These are phyloP conservation scores for Lotmaria passim DNA, from an alignment of 208 protist genomes.

Conservation along the genomic window DNA sequence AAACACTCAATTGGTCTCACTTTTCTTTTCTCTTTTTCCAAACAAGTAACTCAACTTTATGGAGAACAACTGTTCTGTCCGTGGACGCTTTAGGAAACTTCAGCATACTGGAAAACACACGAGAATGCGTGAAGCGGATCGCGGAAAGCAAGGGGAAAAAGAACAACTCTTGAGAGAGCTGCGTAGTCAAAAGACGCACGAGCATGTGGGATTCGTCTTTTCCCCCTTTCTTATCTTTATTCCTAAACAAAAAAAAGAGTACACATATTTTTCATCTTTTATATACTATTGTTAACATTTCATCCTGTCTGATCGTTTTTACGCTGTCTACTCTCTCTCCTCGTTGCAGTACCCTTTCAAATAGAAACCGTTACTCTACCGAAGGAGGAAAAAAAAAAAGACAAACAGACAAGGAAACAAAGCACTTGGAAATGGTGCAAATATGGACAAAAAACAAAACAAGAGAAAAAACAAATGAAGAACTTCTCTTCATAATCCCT, in stretches of 20 bases:
- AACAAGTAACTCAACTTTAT: too few relatives aligned
- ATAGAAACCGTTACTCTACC: not conserved
- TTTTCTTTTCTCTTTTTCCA: too few relatives aligned
- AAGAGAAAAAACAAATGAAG: not conserved
- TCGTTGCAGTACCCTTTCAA: not conserved
- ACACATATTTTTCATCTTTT: too few relatives aligned
- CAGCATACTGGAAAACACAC: not conserved
- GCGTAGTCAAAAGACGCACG: not conserved
- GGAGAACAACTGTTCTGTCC: not conserved
- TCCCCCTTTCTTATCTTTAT: not conserved
- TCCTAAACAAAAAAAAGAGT: not conserved
- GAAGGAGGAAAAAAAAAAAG: not conserved
- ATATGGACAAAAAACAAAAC: not conserved
- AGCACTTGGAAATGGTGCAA: slow-evolving; percentile 10
- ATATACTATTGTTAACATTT: not conserved
- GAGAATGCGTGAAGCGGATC: not conserved
- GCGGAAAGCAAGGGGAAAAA: not conserved
- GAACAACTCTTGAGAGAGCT: not conserved
- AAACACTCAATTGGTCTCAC: too few relatives aligned
- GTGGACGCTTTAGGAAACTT: not conserved
- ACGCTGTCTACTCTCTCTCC: not conserved
- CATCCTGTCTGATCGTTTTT: not conserved
- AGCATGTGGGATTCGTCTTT: not conserved
- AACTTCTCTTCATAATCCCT: not conserved
- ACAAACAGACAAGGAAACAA: not conserved